These are phyloP conservation scores for Drechslerella stenobrocha DNA, from an alignment of 2,329 filamentous ascomycete genomes.

Conservation along the genomic window DNA sequence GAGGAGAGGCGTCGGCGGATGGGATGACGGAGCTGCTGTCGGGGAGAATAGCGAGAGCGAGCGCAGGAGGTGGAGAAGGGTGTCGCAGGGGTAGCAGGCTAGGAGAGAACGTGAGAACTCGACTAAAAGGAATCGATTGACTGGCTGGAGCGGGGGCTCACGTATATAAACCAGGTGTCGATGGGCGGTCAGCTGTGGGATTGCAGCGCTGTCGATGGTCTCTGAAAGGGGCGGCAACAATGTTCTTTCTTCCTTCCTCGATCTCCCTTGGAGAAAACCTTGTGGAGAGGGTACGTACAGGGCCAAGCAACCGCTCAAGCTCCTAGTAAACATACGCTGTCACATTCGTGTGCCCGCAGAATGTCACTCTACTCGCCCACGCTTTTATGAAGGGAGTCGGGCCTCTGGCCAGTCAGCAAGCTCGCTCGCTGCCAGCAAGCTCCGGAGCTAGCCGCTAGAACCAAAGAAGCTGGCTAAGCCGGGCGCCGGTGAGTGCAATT, in stretches of 20 bases:
- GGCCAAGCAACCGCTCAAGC: too few relatives aligned
- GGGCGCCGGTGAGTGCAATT: not conserved
- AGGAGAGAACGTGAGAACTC: constrained; percentile 6
- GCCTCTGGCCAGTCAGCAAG: not conserved
- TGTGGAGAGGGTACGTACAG: not conserved
- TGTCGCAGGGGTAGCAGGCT: constrained; percentile 23
- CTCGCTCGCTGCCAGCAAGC: not conserved
- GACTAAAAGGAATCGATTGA: constrained; percentile 12
- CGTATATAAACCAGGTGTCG: not conserved
- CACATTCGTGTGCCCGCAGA: not conserved
- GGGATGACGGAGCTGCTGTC: not conserved
- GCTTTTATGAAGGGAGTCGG: not conserved
- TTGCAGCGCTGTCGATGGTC: not conserved
- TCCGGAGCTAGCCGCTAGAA: constrained; percentile 3
- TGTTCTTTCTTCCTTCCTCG: constrained; percentile 2
- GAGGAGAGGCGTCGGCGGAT: constrained; percentile 3
- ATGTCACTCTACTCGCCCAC: not conserved
- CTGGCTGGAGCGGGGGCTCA: constrained; percentile 2
- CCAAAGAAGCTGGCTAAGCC: not conserved
- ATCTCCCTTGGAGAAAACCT: not conserved
- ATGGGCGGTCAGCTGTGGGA: not conserved
- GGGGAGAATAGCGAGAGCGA: constrained; percentile 22
- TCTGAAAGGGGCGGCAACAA: not conserved
- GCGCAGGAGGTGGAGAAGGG: constrained; percentile 23
- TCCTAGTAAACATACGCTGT: too few relatives aligned